These are phyloP conservation scores for Ascochyta viciae-villosae DNA, from an alignment of 2,329 filamentous ascomycete species.

Conservation along the genomic window DNA sequence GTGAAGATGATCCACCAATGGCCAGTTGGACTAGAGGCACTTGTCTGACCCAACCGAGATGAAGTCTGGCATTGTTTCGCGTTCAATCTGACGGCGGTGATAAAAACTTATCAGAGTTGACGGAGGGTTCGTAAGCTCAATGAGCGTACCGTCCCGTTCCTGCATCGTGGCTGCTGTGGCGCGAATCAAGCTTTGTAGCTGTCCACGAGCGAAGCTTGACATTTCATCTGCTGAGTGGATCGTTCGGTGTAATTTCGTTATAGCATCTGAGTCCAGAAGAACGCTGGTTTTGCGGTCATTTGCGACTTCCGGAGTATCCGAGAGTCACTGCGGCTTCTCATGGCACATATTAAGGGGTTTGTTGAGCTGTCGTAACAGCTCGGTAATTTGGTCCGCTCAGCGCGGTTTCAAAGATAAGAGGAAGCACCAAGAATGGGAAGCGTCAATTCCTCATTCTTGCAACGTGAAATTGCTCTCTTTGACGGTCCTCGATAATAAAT, in stretches of 20 bases:
- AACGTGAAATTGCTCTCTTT: too few species aligned
- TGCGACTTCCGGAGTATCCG: too few species aligned
- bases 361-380: too few species aligned
- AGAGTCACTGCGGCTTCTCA: too few species aligned
- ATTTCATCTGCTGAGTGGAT: background rate
- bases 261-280: too few species aligned
- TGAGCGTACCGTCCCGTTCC: background rate
- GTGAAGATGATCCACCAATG: slow-evolving; percentile 33
- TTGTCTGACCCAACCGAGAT: background rate
- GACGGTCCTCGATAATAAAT: too few species aligned
- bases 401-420: too few species aligned
- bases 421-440: too few species aligned
- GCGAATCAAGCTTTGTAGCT: slow-evolving; percentile 9
- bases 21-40: background rate
- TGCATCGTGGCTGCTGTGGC: slow-evolving; percentile 10
- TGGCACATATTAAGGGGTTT: too few species aligned
- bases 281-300: too few species aligned
- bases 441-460: too few species aligned
- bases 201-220: slow-evolving; percentile 10
- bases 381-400: too few species aligned
- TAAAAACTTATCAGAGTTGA: background rate
- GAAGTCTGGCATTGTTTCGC: background rate
- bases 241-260: background rate
- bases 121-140: background rate
- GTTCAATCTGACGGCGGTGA: background rate